Conservation (phyloP, 768 basidiomycete genomes). For the Rhizopogon rudus region DNA sequence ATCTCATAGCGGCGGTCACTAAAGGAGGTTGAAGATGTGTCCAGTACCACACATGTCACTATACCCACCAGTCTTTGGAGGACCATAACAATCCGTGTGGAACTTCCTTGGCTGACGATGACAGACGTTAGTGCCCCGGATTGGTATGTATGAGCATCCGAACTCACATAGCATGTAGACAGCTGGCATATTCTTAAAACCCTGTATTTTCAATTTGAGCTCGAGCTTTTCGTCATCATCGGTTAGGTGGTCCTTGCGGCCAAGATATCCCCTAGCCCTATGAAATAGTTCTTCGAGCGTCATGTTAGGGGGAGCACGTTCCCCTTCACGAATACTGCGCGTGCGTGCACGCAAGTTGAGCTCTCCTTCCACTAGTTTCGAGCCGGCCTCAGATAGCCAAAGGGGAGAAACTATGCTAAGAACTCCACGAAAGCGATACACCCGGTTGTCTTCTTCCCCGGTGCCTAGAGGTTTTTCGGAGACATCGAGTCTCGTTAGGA, state of each 20-base stretch:
- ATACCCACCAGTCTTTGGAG: conserved; percentile 24
- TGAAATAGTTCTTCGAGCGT: conserved; percentile 34
- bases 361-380: conserved; percentile 36
- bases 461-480: conserved; percentile 37
- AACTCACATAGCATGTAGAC: conserved; percentile 35
- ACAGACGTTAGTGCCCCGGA: not conserved
- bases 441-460: conserved; percentile 17
- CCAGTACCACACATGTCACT: not conserved
- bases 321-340: conserved; percentile 17
- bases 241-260: not conserved
- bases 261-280: not conserved
- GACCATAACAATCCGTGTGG: conserved; percentile 28
- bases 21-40: conserved; percentile 2
- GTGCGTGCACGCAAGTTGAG: conserved; percentile 35
- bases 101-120: conserved; percentile 17
- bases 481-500: conserved; percentile 38
- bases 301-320: conserved; percentile 19
- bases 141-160: not conserved
- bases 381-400: conserved; percentile 49
- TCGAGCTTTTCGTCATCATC: conserved; percentile 11
- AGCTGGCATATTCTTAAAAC: conserved; percentile 35
- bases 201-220: conserved; percentile 39
- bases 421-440: conserved; percentile 46
- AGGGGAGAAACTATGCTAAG: conserved; percentile 39
- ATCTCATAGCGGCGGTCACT: conserved; percentile 44